phyloP scores from a whole-genome alignment of 2,329 filamentous ascomycete species.

The Colletotrichum euphorbiae region DNA sequence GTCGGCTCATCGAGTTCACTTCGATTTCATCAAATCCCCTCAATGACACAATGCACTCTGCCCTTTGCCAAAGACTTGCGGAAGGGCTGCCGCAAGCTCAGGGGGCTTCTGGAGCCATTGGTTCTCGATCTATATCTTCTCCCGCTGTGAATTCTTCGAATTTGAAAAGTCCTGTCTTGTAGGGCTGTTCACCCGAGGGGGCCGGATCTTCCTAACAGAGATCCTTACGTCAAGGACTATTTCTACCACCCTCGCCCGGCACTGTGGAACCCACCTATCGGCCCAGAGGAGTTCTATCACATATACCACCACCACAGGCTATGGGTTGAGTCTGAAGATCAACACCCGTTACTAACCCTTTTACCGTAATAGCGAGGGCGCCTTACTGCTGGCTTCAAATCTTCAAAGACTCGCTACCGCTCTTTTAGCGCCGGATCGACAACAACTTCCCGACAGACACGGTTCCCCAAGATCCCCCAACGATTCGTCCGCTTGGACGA shows the following conservation, averaged over 20 bases:
- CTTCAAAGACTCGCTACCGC: background rate
- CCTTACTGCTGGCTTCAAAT: background rate
- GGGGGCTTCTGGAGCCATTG: background rate
- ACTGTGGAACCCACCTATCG: background rate
- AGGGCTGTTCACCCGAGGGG: fast-evolving
- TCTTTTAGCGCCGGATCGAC: background rate
- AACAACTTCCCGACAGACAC: background rate
- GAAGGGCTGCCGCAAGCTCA: background rate
- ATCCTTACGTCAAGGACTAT: background rate
- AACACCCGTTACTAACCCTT: background rate
- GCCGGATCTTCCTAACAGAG: background rate
- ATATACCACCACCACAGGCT: background rate
- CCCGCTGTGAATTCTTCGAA: background rate
- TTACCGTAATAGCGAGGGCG: background rate
- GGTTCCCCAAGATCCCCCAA: background rate
- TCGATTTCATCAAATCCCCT: too few relatives aligned
- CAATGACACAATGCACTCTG: too few relatives aligned
- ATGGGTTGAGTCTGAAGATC: background rate
- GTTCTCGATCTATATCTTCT: background rate
- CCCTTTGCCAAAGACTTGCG: too few relatives aligned
- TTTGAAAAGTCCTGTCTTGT: background rate
- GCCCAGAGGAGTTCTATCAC: background rate
- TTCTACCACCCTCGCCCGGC: background rate
- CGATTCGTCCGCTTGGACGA: background rate
- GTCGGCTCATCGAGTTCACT: too few relatives aligned